These are phyloP conservation scores for Pichia sp. DNA, from an alignment of 1,139 yeast species.

Conservation along the genomic window DNA sequence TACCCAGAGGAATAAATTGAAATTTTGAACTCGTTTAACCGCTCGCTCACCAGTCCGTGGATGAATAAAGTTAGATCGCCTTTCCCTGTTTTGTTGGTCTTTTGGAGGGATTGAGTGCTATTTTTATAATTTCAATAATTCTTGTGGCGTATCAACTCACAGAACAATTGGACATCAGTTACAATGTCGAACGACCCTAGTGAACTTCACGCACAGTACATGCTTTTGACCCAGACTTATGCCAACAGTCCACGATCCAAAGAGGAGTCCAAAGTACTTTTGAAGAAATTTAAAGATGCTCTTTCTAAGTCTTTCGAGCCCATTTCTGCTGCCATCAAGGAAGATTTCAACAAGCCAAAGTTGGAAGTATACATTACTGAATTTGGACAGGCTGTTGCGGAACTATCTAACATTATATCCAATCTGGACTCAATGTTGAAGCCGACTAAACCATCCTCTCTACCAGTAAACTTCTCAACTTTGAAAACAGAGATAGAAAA, in stretches of 20 bases:
- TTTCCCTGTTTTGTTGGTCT: no score
- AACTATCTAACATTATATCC: slow-evolving; percentile 57
- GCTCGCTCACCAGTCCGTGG: no score
- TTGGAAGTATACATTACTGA: slow-evolving; percentile 64
- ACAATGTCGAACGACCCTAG: neutral
- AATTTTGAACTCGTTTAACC: no score
- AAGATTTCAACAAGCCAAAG: slow-evolving; percentile 64
- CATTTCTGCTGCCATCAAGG: slow-evolving; percentile 53
- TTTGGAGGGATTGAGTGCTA: no score
- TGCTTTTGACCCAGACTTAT: slow-evolving; percentile 5
- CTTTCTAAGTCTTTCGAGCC: slow-evolving; percentile 56
- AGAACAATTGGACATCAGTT: neutral
- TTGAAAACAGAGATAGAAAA: slow-evolving; percentile 53
- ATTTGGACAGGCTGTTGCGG: slow-evolving; percentile 47
- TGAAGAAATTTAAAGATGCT: slow-evolving; percentile 66
- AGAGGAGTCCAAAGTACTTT: slow-evolving; percentile 20
- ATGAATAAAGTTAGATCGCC: no score
- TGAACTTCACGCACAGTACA: neutral
- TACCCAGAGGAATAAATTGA: no score
- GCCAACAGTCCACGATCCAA: slow-evolving; percentile 11
- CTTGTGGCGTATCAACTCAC: no score
- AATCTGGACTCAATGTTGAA: slow-evolving; percentile 60
- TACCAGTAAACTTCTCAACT: slow-evolving; percentile 46
- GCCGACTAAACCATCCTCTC: slow-evolving; percentile 45
- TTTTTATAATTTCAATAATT: no score